phyloP scores from a whole-genome alignment of 176 grass and related monocot species.

The Oropetium thomaeum region DNA sequence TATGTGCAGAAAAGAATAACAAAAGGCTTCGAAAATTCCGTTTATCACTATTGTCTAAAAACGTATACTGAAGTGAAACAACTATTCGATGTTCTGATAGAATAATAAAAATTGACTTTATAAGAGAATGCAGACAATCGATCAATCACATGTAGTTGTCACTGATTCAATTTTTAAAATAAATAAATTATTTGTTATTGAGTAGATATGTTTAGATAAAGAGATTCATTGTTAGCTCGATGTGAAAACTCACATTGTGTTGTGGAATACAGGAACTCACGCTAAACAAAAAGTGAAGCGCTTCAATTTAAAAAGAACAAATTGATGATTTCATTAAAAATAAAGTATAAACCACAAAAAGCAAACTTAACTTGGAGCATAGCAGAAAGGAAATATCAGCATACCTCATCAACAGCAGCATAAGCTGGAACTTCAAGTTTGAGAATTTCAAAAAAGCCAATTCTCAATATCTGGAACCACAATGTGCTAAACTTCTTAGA shows the following conservation, averaged over 20 bases:
- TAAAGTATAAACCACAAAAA: constrained; percentile 9
- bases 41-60: not conserved
- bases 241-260: not conserved
- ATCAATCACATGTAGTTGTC: not conserved
- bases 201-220: constrained; percentile 3
- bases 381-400: constrained; percentile 11
- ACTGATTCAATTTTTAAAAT: not conserved
- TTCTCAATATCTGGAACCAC: constrained; percentile 72
- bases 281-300: not conserved
- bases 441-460: constrained; percentile 90
- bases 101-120: not conserved
- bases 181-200: constrained; percentile 8
- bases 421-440: constrained; percentile 83
- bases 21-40: constrained; percentile 11
- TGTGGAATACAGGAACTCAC: not conserved
- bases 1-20: not conserved
- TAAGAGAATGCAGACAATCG: not conserved
- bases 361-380: not conserved
- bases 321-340: not conserved
- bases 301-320: not conserved
- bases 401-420: constrained; percentile 89
- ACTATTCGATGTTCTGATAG: not conserved
- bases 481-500: constrained; percentile 29
- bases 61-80: not conserved
- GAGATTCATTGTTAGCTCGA: not conserved